Percentiles rank a stretch among this genome's conserved stretches.
Evolutionary conservation across 139 green algal species (phyloP).

Genomic region (Deuterostichococcus epilithicus): DNA sequence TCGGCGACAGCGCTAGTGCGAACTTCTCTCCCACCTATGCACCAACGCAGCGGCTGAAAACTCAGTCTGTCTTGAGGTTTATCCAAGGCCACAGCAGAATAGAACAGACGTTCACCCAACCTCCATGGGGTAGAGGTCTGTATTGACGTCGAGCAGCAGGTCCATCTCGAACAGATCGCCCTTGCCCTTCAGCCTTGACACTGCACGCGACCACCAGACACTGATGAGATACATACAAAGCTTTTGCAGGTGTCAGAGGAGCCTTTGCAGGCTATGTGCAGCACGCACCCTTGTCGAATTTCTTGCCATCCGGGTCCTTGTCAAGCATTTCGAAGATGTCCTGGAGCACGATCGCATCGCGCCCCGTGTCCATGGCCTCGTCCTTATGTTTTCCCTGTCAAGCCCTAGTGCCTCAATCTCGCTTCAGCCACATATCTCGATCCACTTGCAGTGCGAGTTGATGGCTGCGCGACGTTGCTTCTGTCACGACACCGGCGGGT

Average conservation of each 20-base stretch:
- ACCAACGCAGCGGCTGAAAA: too few species aligned
- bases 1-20: slow-evolving; percentile 77
- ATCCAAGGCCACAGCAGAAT: background rate
- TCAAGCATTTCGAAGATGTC: slow-evolving; percentile 90
- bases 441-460: too few species aligned
- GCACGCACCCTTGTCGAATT: slow-evolving; percentile 90
- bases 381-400: too few species aligned
- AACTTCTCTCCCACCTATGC: slow-evolving; percentile 74
- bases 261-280: background rate
- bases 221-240: background rate
- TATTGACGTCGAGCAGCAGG: slow-evolving; percentile 88
- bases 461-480: too few species aligned
- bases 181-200: slow-evolving; percentile 73
- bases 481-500: too few species aligned
- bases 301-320: slow-evolving; percentile 91
- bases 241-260: background rate
- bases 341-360: slow-evolving; percentile 73
- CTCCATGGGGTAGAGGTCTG: slow-evolving; percentile 87
- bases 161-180: slow-evolving; percentile 92
- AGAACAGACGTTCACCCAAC: slow-evolving; percentile 13
- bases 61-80: too few species aligned
- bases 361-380: too few species aligned
- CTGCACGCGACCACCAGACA: slow-evolving; percentile 38
- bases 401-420: too few species aligned
- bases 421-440: too few species aligned